A percentile compares a stretch with the other conserved stretches of the same genome.
Conservation (phyloP, 306 rosid species). For the Castanea crenata region DNA sequence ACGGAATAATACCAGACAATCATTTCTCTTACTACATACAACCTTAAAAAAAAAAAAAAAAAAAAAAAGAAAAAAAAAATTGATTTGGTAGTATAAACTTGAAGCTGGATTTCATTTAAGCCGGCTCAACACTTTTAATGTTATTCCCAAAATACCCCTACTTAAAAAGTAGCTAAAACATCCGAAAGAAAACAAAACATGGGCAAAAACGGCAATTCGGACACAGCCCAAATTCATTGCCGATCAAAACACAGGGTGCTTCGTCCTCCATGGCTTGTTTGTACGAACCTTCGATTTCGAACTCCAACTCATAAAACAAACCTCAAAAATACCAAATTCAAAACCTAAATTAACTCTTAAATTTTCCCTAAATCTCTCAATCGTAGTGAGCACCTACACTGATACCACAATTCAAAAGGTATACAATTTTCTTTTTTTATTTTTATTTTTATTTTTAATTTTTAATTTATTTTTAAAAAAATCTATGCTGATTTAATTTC, state of each 20-base stretch:
- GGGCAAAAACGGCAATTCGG: slow-evolving; percentile 51
- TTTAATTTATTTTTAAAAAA: no score
- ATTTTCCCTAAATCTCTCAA: slow-evolving; percentile 19
- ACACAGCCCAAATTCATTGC: slow-evolving; percentile 39
- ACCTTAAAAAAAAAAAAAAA: no score
- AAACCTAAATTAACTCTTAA: slow-evolving; percentile 12
- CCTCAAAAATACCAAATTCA: slow-evolving; percentile 33
- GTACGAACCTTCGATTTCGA: slow-evolving; percentile 71
- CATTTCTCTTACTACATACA: no score
- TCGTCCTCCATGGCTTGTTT: slow-evolving; percentile 68
- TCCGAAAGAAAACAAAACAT: not conserved
- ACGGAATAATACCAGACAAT: no score
- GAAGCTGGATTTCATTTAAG: slow-evolving; percentile 16
- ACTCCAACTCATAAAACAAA: slow-evolving; percentile 47
- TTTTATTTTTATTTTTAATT: no score
- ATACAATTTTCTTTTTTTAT: slow-evolving; percentile 28
- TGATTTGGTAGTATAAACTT: not conserved
- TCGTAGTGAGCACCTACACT: slow-evolving; percentile 18
- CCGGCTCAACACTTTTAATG: slow-evolving; percentile 17
- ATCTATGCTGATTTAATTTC: slow-evolving; percentile 37
- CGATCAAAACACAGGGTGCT: slow-evolving; percentile 83
- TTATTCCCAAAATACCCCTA: slow-evolving; percentile 30
- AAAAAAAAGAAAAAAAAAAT: no score
- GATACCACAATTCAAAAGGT: slow-evolving; percentile 34
- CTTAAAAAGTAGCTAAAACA: not conserved